Conservation (phyloP, 2,329 filamentous ascomycete species). For the Pestalotiopsis sp. region DNA sequence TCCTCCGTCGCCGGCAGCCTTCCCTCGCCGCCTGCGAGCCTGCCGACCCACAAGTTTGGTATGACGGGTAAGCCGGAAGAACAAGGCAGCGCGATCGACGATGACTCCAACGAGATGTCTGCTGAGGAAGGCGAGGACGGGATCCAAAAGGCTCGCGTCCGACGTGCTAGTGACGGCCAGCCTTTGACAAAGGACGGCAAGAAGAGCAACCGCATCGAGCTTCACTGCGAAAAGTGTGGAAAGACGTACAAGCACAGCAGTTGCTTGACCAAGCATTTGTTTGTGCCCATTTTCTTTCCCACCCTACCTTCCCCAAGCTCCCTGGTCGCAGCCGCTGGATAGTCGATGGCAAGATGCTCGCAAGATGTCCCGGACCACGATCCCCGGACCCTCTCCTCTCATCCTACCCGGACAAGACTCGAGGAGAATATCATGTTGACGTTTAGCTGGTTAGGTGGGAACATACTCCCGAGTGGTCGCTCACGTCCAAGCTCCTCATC, state of each 20-base stretch:
- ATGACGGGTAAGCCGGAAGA: conserved; percentile 50
- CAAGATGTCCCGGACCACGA: not conserved
- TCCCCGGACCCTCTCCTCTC: conserved; percentile 19
- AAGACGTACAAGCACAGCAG: conserved; percentile 99
- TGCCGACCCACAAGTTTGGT: conserved; percentile 60
- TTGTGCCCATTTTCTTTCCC: conserved; percentile 69
- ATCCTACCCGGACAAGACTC: conserved; percentile 20
- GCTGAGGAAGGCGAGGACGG: conserved; percentile 54
- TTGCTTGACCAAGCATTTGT: conserved; percentile 99
- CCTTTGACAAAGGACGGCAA: conserved; percentile 77
- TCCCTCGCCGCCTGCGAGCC: conserved; percentile 67
- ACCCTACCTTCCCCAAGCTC: conserved; percentile 36
- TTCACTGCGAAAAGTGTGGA: conserved; percentile 96
- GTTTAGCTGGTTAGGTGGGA: conserved; percentile 78
- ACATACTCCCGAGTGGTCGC: conserved; percentile 97
- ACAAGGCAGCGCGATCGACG: conserved; percentile 68
- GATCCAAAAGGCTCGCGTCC: conserved; percentile 51
- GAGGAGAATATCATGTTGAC: conserved; percentile 34
- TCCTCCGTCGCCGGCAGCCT: conserved; percentile 57
- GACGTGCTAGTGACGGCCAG: conserved; percentile 83
- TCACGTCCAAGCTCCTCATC: conserved; percentile 95
- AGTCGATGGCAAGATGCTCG: conserved; percentile 19
- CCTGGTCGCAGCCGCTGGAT: conserved; percentile 28
- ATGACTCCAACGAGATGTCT: conserved; percentile 63
- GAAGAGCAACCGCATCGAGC: conserved; percentile 79